Conservation (phyloP, 2,329 filamentous ascomycete genomes). For the Nigrograna mackinnonii region DNA sequence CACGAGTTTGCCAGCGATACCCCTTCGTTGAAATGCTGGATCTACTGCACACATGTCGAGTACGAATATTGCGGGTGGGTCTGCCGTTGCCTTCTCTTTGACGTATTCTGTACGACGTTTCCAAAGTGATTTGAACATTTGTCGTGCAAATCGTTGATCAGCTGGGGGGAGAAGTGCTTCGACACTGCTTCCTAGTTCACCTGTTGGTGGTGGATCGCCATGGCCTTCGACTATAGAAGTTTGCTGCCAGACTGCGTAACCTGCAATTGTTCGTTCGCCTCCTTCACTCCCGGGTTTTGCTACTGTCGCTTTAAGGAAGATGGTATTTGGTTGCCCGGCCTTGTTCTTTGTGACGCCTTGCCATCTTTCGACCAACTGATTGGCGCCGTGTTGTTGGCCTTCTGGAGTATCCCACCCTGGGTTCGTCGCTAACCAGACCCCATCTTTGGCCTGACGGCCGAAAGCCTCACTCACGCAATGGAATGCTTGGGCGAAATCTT, state of each 20-base stretch:
- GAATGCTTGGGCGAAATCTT: constrained; percentile 22
- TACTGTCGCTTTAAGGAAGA: constrained; percentile 60
- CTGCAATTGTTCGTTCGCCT: constrained; percentile 45
- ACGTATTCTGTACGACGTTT: constrained; percentile 44
- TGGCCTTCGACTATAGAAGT: constrained; percentile 53
- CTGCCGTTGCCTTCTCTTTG: constrained; percentile 36
- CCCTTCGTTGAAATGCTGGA: constrained; percentile 55
- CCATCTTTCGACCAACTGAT: constrained; percentile 50
- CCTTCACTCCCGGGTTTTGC: constrained; percentile 28
- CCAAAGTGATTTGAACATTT: constrained; percentile 51
- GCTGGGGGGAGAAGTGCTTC: constrained; percentile 42
- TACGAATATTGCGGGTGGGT: constrained; percentile 52
- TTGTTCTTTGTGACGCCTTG: constrained; percentile 43
- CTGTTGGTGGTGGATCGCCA: constrained; percentile 43
- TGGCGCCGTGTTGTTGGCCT: constrained; percentile 43
- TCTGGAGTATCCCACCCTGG: constrained; percentile 59
- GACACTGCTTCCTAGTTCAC: constrained; percentile 10
- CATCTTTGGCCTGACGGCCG: constrained; percentile 55
- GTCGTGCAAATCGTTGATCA: constrained; percentile 52
- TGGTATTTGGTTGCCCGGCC: constrained; percentile 51
- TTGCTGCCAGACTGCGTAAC: constrained; percentile 61
- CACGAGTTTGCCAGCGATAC: constrained; percentile 38
- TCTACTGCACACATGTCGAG: constrained; percentile 53
- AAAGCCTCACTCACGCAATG: constrained; percentile 48
- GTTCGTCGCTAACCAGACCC: constrained; percentile 56